A percentile compares a stretch with the other conserved stretches of the same genome.
Evolutionary conservation across 2,329 filamentous ascomycete species (phyloP).

Genomic region (Coniochaeta ligniaria): DNA sequence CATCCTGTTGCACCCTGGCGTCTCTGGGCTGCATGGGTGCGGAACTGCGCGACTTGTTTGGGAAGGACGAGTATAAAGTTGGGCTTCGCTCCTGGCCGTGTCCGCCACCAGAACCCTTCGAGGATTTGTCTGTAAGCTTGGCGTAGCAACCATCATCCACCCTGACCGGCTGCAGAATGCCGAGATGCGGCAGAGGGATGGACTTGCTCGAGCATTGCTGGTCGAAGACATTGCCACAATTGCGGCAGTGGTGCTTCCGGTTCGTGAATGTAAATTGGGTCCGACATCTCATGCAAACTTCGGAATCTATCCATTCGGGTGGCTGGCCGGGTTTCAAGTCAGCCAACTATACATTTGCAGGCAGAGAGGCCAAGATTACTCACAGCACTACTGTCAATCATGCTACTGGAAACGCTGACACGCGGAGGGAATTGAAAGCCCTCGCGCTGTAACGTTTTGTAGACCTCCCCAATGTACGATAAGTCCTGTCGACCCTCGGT

Average conservation of each 20-base stretch:
- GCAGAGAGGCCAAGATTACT: slow-evolving; percentile 24
- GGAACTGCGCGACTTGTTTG: slow-evolving; percentile 58
- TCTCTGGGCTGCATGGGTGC: slow-evolving; percentile 80
- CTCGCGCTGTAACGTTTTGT: slow-evolving; percentile 73
- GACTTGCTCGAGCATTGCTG: slow-evolving; percentile 89
- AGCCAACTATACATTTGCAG: background rate
- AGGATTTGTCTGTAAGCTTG: slow-evolving; percentile 75
- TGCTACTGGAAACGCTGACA: slow-evolving; percentile 82
- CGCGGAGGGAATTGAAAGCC: slow-evolving; percentile 86
- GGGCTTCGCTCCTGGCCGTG: slow-evolving; percentile 33
- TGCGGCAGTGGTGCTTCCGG: slow-evolving; percentile 95
- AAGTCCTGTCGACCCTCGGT: slow-evolving; percentile 80
- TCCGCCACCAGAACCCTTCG: slow-evolving; percentile 24
- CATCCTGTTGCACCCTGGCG: slow-evolving; percentile 66
- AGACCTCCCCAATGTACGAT: slow-evolving; percentile 82
- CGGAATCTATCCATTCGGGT: slow-evolving; percentile 94
- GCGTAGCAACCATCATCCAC: slow-evolving; percentile 95
- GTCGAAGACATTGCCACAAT: slow-evolving; percentile 97
- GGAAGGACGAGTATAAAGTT: slow-evolving; percentile 28
- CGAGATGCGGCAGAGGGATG: slow-evolving; percentile 82
- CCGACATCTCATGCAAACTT: slow-evolving; percentile 96
- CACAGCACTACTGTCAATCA: slow-evolving; percentile 95
- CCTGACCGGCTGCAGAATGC: slow-evolving; percentile 82
- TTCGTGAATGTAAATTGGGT: slow-evolving; percentile 97
- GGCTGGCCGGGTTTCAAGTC: slow-evolving; percentile 45